phyloP scores from a whole-genome alignment of 1,284 basidiomycete genomes.

The Ustilago lituana region DNA sequence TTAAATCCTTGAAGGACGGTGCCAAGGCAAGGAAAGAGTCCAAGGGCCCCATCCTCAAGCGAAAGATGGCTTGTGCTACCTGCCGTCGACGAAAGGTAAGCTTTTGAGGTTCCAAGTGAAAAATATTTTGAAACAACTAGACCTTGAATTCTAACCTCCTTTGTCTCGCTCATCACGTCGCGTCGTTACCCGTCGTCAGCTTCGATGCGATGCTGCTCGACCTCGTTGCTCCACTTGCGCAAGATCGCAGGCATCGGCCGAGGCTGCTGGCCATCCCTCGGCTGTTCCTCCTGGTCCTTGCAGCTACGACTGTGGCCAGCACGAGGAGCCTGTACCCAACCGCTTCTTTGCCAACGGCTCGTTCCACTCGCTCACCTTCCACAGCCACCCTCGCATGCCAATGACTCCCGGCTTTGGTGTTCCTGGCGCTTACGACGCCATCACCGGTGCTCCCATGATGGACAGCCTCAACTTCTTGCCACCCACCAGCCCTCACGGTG shows the following conservation, averaged over 20 bases:
- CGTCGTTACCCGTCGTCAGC: conserved; percentile 35
- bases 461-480: conserved; percentile 47
- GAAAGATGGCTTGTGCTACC: conserved; percentile 52
- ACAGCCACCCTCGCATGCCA: conserved; percentile 47
- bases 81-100: conserved; percentile 51
- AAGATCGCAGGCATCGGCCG: conserved; percentile 48
- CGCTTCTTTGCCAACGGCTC: conserved; percentile 50
- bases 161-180: neutral
- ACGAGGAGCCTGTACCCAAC: conserved; percentile 40
- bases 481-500: conserved; percentile 45
- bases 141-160: conserved; percentile 20
- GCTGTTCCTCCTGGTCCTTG: conserved; percentile 46
- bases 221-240: conserved; percentile 52
- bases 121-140: neutral
- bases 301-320: conserved; percentile 45
- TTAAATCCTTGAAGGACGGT: conserved; percentile 43
- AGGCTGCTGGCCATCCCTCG: conserved; percentile 51
- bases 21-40: conserved; percentile 47
- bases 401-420: conserved; percentile 38
- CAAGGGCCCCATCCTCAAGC: conserved; percentile 51
- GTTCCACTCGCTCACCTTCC: conserved; percentile 53
- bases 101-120: neutral
- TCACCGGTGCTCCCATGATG: conserved; percentile 29
- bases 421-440: conserved; percentile 28
- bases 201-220: conserved; percentile 51